phyloP scores from a whole-genome alignment of 495 filamentous ascomycete genomes.

The Corynascus novoguineensis region DNA sequence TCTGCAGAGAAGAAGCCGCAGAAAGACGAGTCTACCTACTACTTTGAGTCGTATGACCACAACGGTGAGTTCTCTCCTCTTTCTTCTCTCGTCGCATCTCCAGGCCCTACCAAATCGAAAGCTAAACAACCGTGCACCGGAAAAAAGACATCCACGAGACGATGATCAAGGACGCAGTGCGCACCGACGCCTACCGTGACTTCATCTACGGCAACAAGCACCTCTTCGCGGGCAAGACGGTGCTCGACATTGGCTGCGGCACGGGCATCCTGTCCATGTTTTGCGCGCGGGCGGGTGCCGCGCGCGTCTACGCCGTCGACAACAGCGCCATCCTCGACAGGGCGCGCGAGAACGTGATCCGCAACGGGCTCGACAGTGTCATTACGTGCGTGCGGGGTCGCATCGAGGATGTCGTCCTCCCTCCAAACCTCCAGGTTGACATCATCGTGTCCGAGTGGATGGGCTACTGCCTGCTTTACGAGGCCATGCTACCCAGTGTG shows the following conservation, averaged over 20 bases:
- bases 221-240: slow-evolving; percentile 95
- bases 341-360: slow-evolving; percentile 81
- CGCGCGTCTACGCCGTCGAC: slow-evolving; percentile 93
- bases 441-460: slow-evolving; percentile 99
- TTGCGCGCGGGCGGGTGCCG: slow-evolving; percentile 86
- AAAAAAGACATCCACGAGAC: slow-evolving; percentile 74
- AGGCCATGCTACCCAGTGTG: slow-evolving; percentile 96
- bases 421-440: slow-evolving; percentile 86
- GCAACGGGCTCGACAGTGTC: slow-evolving; percentile 73
- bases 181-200: slow-evolving; percentile 92
- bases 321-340: slow-evolving; percentile 96
- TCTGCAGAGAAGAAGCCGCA: slow-evolving; percentile 21
- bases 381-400: slow-evolving; percentile 91
- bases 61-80: slow-evolving; percentile 50
- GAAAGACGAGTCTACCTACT: slow-evolving; percentile 57
- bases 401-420: slow-evolving; percentile 91
- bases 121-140: neutral
- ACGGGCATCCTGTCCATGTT: slow-evolving; percentile 83
- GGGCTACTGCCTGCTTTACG: slow-evolving; percentile 98
- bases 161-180: slow-evolving; percentile 94
- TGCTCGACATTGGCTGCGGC: slow-evolving; percentile 96
- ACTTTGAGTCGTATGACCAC: slow-evolving; percentile 77
- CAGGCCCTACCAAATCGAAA: neutral
- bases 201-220: slow-evolving; percentile 96
- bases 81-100: no score